Evolutionary conservation across 805 yeast species (phyloP).

Genomic region (Candida dajiaensis): DNA sequence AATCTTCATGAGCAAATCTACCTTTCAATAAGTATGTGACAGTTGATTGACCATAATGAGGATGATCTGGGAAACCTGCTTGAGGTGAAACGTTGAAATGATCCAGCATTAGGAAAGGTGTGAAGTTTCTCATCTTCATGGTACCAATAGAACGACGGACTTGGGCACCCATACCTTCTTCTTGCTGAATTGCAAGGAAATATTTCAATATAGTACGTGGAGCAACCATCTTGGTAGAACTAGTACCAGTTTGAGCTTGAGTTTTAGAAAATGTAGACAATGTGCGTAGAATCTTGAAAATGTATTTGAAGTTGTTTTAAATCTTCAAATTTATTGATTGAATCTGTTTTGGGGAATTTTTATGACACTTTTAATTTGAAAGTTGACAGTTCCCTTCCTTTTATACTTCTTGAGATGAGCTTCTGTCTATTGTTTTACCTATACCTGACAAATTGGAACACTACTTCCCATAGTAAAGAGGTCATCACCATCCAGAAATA

Average conservation of each 20-base stretch:
- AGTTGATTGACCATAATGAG: constrained; percentile 82
- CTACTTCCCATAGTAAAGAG: background rate
- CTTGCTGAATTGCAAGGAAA: background rate
- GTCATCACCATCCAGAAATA: background rate
- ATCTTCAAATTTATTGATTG: background rate
- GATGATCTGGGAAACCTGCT: constrained; percentile 80
- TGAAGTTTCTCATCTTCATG: constrained; percentile 59
- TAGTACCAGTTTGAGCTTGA: background rate
- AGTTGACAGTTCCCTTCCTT: background rate
- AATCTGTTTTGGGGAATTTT: background rate
- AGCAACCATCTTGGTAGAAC: background rate
- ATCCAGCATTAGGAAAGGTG: constrained; percentile 79
- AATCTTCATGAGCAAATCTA: constrained; percentile 75
- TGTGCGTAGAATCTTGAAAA: background rate
- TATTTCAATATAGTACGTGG: background rate
- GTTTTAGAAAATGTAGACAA: background rate
- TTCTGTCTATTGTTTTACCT: background rate
- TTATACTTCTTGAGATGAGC: background rate
- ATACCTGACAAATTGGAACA: background rate
- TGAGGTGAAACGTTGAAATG: constrained; percentile 63
- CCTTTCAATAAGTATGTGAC: constrained; percentile 63
- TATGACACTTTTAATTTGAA: background rate
- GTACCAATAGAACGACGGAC: constrained; percentile 81
- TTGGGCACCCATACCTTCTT: constrained; percentile 79
- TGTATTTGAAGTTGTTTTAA: background rate